Conservation (phyloP, 345 rosid genomes). For the Alliaria petiolata region DNA sequence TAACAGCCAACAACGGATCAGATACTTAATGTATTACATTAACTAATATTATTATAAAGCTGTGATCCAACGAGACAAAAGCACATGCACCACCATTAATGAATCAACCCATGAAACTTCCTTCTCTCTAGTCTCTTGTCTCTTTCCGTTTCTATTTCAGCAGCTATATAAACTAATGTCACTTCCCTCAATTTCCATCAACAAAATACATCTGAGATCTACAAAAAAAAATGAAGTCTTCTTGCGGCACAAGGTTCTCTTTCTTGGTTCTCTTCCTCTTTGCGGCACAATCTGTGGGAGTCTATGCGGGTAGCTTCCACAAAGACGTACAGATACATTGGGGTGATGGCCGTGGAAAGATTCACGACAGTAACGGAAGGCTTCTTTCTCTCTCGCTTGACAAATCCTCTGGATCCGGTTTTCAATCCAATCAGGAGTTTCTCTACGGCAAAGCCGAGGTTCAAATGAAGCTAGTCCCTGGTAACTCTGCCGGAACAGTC, state of each 20-base stretch:
- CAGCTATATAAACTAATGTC: slow-evolving; percentile 21
- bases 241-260: background rate
- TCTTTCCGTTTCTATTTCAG: background rate
- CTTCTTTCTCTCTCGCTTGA: slow-evolving; percentile 60
- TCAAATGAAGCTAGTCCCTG: slow-evolving; percentile 59
- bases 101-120: slow-evolving; percentile 20
- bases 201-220: slow-evolving; percentile 24
- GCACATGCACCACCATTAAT: slow-evolving; percentile 22
- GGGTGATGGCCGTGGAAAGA: slow-evolving; percentile 62
- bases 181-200: slow-evolving; percentile 9
- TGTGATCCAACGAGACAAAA: slow-evolving; percentile 18
- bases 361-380: slow-evolving; percentile 44
- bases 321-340: slow-evolving; percentile 47
- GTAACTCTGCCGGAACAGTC: slow-evolving; percentile 60
- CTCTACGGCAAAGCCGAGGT: slow-evolving; percentile 46
- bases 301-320: slow-evolving; percentile 40
- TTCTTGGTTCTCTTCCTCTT: slow-evolving; percentile 25
- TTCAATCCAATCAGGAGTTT: slow-evolving; percentile 50
- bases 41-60: background rate
- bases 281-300: background rate
- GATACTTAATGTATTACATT: background rate
- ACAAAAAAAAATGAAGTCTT: slow-evolving; percentile 12
- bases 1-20: slow-evolving; percentile 22
- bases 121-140: background rate
- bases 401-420: slow-evolving; percentile 56